phyloP scores from a whole-genome alignment of 225 moss, liverwort and hornwort species.

The Antitrichia curtipendula region DNA sequence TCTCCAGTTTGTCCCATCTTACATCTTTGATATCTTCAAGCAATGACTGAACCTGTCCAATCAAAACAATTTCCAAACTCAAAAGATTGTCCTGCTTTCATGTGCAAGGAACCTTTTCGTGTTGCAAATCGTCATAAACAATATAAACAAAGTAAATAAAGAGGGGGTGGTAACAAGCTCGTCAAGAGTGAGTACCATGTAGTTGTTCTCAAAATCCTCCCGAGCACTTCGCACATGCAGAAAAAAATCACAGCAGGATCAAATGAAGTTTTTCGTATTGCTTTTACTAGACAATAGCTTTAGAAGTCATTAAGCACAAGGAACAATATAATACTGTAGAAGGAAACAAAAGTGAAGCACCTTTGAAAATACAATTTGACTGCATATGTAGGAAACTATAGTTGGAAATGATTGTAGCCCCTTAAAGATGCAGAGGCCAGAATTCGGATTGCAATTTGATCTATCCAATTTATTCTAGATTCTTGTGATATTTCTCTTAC shows the following conservation, averaged over 20 bases:
- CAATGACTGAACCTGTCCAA: conserved; percentile 72
- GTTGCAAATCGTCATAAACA: background rate
- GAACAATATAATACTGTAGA: background rate
- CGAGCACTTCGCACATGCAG: conserved; percentile 30
- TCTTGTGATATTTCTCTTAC: background rate
- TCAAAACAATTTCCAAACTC: background rate
- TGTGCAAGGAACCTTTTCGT: background rate
- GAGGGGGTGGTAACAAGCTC: background rate
- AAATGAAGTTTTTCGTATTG: background rate
- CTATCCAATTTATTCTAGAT: background rate
- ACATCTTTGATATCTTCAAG: conserved; percentile 95
- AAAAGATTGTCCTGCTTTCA: background rate
- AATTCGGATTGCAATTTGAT: background rate
- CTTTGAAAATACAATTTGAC: background rate
- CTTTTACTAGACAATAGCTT: background rate
- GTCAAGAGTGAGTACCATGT: conserved; percentile 26
- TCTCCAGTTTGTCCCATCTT: conserved; percentile 89
- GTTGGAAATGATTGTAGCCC: background rate
- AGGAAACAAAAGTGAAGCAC: background rate
- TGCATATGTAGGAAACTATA: background rate
- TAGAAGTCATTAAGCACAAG: background rate
- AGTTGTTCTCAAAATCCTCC: conserved; percentile 55
- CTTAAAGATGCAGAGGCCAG: background rate
- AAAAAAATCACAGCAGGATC: background rate
- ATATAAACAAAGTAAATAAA: background rate